Evolutionary conservation across 495 filamentous ascomycete genomes (phyloP).

Genomic region (Neurospora tetrasperma): DNA sequence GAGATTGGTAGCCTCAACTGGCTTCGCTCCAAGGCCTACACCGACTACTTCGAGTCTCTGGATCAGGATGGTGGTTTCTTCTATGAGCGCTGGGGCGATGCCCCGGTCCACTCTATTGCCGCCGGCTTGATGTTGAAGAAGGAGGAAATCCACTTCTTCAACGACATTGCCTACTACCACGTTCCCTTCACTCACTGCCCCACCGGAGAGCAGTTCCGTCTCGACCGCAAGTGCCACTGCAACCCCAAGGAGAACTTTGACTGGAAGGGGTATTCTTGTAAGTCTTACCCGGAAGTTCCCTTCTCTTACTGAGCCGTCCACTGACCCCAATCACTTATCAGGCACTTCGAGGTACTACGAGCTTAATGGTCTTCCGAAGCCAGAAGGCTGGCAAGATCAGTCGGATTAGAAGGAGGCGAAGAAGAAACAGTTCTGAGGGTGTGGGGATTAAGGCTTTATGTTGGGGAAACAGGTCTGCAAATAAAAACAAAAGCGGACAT

Average conservation of each 20-base stretch:
- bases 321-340: constrained; percentile 15
- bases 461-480: not conserved
- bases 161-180: constrained; percentile 97
- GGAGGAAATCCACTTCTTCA: constrained; percentile 94
- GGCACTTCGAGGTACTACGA: constrained; percentile 79
- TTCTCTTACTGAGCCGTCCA: not conserved
- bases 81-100: constrained; percentile 89
- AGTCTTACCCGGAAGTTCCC: constrained; percentile 22
- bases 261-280: constrained; percentile 96
- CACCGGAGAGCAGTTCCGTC: constrained; percentile 65
- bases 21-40: constrained; percentile 69
- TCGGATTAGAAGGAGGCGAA: constrained; percentile 35
- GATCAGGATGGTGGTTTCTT: constrained; percentile 84
- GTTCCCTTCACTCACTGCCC: constrained; percentile 99
- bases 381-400: constrained; percentile 68
- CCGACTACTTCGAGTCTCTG: constrained; percentile 69
- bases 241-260: constrained; percentile 97
- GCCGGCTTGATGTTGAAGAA: constrained; percentile 77
- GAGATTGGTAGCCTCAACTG: constrained; percentile 79
- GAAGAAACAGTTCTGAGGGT: not conserved
- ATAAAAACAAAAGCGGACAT: not conserved
- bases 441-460: not conserved
- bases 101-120: constrained; percentile 89
- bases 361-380: constrained; percentile 66
- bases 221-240: constrained; percentile 83